A percentile compares a stretch with the other conserved stretches of the same genome.
Evolutionary conservation across 2,329 filamentous ascomycete genomes (phyloP).

Genomic region (Ophiocordyceps camponoti-leonardi): DNA sequence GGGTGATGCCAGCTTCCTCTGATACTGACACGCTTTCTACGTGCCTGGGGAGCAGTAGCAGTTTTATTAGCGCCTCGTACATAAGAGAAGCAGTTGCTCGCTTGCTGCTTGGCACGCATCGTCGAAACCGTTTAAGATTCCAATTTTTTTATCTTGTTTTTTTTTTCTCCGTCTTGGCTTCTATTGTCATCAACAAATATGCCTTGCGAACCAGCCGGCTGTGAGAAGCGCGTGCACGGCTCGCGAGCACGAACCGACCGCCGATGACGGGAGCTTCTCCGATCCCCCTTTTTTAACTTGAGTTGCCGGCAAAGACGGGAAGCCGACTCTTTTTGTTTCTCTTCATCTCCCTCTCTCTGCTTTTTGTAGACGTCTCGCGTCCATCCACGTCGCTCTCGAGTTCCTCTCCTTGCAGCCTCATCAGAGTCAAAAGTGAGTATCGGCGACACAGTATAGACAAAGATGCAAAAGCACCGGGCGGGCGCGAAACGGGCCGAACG

Average conservation of each 20-base stretch:
- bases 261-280: not conserved
- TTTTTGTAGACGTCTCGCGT: too few species aligned
- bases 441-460: not conserved
- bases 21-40: too few species aligned
- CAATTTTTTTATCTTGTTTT: not conserved
- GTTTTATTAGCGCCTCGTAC: not conserved
- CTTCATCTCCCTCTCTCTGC: not conserved
- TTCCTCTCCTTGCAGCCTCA: not conserved
- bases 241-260: not conserved
- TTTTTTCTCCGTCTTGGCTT: not conserved
- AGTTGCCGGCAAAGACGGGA: not conserved
- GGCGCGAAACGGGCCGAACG: not conserved
- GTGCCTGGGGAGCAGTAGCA: too few species aligned
- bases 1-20: too few species aligned
- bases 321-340: not conserved
- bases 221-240: not conserved
- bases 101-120: not conserved
- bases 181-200: not conserved
- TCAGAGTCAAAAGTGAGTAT: not conserved
- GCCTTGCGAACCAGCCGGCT: too few species aligned
- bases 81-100: not conserved
- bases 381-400: not conserved
- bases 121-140: not conserved
- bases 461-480: not conserved
- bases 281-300: not conserved